phyloP scores from a whole-genome alignment of 208 protist species.

The Leptomonas pyrrhocoris region DNA sequence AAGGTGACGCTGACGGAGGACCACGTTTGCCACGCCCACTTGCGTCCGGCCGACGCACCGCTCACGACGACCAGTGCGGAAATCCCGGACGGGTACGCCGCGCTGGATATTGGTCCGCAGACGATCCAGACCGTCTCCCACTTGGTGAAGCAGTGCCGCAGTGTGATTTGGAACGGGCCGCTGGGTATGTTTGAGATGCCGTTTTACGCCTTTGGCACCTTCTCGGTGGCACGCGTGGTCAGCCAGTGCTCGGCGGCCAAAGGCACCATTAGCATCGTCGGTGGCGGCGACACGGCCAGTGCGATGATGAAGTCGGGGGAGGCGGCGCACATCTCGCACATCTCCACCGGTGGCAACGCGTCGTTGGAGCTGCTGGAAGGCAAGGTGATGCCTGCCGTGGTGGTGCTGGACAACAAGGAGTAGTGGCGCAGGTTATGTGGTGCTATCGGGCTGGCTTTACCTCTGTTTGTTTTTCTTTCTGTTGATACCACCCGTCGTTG shows the following conservation, averaged over 20 bases:
- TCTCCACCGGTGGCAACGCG: slow-evolving; percentile 98
- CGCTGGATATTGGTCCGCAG: slow-evolving; percentile 96
- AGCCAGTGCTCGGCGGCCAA: slow-evolving; percentile 52
- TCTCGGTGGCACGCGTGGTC: slow-evolving; percentile 78
- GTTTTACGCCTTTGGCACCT: slow-evolving; percentile 93
- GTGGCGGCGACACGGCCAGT: slow-evolving; percentile 97
- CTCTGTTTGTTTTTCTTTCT: not conserved
- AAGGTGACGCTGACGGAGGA: slow-evolving; percentile 97
- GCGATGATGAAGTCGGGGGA: slow-evolving; percentile 87
- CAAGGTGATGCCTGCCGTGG: slow-evolving; percentile 90
- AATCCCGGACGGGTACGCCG: slow-evolving; percentile 88
- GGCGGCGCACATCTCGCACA: slow-evolving; percentile 94
- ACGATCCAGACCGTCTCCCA: slow-evolving; percentile 74
- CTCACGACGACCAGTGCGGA: slow-evolving; percentile 63
- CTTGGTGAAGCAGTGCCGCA: slow-evolving; percentile 85
- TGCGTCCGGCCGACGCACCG: slow-evolving; percentile 59
- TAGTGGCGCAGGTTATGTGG: not conserved
- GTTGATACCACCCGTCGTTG: not conserved
- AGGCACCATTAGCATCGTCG: slow-evolving; percentile 87
- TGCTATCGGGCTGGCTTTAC: too few relatives aligned
- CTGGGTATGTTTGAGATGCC: slow-evolving; percentile 98
- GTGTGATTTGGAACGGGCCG: slow-evolving; percentile 97
- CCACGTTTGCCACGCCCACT: slow-evolving; percentile 94
- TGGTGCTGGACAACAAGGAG: slow-evolving; percentile 81
- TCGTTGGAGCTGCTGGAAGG: slow-evolving; percentile 99